Base-by-base conservation (phyloP, 202 grass and related monocot genomes). In the Musa balbisiana region DNA sequence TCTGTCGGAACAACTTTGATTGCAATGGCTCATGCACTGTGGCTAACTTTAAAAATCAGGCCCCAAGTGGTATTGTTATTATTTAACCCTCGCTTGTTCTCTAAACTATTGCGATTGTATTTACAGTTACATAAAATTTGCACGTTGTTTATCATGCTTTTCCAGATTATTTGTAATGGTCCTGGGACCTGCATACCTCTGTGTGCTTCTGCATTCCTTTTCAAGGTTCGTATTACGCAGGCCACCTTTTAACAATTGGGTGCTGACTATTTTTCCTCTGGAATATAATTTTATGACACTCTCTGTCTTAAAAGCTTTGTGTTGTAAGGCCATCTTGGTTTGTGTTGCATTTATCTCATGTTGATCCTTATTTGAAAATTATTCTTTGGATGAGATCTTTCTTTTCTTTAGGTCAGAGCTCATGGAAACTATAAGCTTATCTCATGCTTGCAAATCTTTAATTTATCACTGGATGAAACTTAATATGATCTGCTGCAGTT, bases 91-190 rank as follows among this genome's bases (percentile, higher is more conserved):
- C 62, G 10, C 77, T 13, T 86, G 13, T 82, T 76, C 24, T 76
- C 22, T 64, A 14, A 63, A 17, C 49, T 63, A 76, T 14, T 22
- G 15, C 20, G 10, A 64, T 63, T 64, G 33, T 62, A 15, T 65
- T 52, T 63, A 52, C 16, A 70, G 10, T 51, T 70, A 8, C 33
- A 43, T 43, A 43, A 6, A 11, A 11, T 21, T 60, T 49, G 70
- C 11, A 9, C 52, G 15, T 27, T 25, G 43, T 43, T 56, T 85
- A 43, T 80, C 66, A 49, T 82, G 63, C 24, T 64, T 73, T 55
- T 76, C 20, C 74, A 97, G 93, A 89, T 97, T 74, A 89, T 97
- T 77, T 97, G 93, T 74, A 97, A 97, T 81, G 93, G 93, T 83
- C 93, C 93, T 68, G 90, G 90, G 54, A 93, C 93, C 51, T 93